phyloP scores from a whole-genome alignment of 2,329 filamentous ascomycete species.

The Exophiala aquamarina region DNA sequence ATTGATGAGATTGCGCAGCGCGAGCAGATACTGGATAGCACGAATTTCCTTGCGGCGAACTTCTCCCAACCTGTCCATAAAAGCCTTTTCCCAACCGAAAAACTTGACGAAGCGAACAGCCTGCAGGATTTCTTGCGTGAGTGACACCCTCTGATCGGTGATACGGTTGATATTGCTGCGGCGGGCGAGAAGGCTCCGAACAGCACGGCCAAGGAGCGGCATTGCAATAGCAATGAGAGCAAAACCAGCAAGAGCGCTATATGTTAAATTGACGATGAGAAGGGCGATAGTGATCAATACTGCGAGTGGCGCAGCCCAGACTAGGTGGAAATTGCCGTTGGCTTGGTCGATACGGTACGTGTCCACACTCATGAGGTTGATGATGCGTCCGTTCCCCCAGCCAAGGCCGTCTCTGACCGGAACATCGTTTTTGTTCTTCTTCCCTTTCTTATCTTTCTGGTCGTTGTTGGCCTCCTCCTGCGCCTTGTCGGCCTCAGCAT shows the following conservation, averaged over 20 bases:
- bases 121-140: constrained; percentile 38
- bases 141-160: too few species aligned
- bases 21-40: constrained; percentile 78
- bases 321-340: constrained; percentile 82
- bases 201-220: constrained; percentile 73
- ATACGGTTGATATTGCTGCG: too few species aligned
- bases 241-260: constrained; percentile 87
- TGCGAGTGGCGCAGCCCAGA: constrained; percentile 81
- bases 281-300: constrained; percentile 77
- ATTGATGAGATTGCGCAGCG: constrained; percentile 82
- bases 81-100: constrained; percentile 37
- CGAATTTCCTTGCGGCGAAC: constrained; percentile 76
- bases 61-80: constrained; percentile 56
- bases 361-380: constrained; percentile 93
- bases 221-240: constrained; percentile 75
- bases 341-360: constrained; percentile 91
- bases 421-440: constrained; percentile 42
- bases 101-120: too few species aligned
- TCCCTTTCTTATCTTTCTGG: constrained; percentile 49
- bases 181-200: constrained; percentile 50
- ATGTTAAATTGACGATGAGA: constrained; percentile 81
- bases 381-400: constrained; percentile 89
- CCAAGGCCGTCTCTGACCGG: constrained; percentile 65
- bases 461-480: constrained; percentile 48
- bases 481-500: too few species aligned